Base-by-base conservation (phyloP, 805 yeast genomes). In the Pichia scutulata region DNA sequence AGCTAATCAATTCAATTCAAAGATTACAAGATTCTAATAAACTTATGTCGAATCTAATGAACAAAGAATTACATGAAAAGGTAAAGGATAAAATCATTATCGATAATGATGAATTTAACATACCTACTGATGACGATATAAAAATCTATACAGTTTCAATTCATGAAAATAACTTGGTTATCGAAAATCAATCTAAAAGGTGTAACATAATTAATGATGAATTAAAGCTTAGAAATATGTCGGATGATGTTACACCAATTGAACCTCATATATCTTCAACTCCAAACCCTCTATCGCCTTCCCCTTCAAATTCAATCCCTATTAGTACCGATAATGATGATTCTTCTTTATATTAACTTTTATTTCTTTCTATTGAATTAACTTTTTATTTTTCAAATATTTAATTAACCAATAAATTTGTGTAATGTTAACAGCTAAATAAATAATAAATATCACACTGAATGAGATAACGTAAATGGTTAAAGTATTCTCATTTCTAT, bases 111-210 rank as follows among this genome's bases (percentile, higher is more conserved):
- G 71, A 70, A 28, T 81, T 77, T 56, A 59, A 64, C 12, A 63
- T 66, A 7, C 47, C 53, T 13, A 47, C 49, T 2, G 68, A 66
- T 5, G 70, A 70, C 13, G 88, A 83, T 58, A 59, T 69, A n/a
- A 62, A 66, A 16, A 59, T 84, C 16, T 84, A 76, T 63, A 61
- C 57, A 7, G 84, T 78, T n/a, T 73, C 82, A 10, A 70, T 82
- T 18, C 57, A 60, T 9, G 90, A 84, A 55, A 84, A 84, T 61
- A 64, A 69, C 13, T 60, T 62, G 3, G 85, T 82, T n/a, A 66
- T 82, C 22, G 57, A 62, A 2, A 81, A 77, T 58, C 83, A 82
- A 59, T 52, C 61, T 12, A 68, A 70, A 39, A 66, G 84, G 51
- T 59, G 81, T 4, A 67, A 64, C 3, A 71, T 72, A 0, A 59